phyloP scores from a whole-genome alignment of 1,284 basidiomycete species.

The Cutaneotrichosporon sp. region DNA sequence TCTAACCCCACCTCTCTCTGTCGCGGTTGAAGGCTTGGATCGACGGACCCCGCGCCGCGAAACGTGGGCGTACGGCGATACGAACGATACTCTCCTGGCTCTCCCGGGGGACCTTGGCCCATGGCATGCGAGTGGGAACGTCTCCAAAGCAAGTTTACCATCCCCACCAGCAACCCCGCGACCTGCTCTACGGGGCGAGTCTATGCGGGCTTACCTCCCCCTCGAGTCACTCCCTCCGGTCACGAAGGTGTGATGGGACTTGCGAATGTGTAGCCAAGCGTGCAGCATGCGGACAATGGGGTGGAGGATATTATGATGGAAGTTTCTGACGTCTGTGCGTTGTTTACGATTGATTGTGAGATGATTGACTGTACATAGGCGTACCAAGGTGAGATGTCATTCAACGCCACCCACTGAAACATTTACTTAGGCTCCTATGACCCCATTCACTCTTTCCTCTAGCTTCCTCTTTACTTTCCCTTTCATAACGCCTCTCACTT shows the following conservation, averaged over 20 bases:
- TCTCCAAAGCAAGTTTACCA: not conserved
- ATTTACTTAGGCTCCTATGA: no score
- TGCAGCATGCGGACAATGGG: not conserved
- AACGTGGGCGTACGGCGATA: not conserved
- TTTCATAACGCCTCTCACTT: not conserved
- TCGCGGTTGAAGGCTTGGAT: not conserved
- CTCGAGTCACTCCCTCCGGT: no score
- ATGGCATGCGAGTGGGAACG: not conserved
- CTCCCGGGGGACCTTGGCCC: not conserved
- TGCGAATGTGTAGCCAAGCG: no score
- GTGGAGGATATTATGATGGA: not conserved
- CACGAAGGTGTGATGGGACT: not conserved
- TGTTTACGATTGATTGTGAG: not conserved
- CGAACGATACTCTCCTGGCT: no score
- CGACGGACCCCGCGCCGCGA: not conserved
- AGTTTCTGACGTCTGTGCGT: not conserved
- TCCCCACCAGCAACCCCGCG: no score
- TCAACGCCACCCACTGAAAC: no score
- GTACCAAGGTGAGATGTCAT: no score
- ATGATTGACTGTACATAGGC: no score
- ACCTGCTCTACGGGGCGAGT: no score
- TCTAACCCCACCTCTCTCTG: not conserved
- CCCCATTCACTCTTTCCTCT: not conserved
- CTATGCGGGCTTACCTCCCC: no score
- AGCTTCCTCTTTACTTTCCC: not conserved